Percentiles rank a stretch among this genome's conserved stretches.
These are phyloP conservation scores for Chamaenerion angustifolium DNA, from an alignment of 345 rosid genomes.

Conservation along the genomic window DNA sequence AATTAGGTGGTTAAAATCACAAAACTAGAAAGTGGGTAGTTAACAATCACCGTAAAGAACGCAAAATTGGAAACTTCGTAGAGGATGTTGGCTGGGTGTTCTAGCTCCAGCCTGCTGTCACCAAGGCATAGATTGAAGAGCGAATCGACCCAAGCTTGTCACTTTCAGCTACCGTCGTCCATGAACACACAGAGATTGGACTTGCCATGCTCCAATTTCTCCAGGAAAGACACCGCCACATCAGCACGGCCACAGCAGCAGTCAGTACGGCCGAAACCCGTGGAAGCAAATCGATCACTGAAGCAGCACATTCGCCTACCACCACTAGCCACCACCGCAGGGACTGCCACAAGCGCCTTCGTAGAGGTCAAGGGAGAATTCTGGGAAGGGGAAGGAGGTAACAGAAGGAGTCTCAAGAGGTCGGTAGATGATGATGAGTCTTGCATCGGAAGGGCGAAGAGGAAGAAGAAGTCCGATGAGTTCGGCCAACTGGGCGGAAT, in stretches of 20 bases:
- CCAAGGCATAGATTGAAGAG: constrained; percentile 96
- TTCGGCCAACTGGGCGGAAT: constrained; percentile 23
- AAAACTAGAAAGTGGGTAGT: constrained; percentile 35
- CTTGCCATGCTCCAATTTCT: constrained; percentile 53
- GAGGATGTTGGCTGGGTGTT: constrained; percentile 99
- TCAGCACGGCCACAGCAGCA: constrained; percentile 34
- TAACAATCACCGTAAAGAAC: constrained; percentile 7
- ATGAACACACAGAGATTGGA: constrained; percentile 98
- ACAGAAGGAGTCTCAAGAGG: constrained; percentile 59
- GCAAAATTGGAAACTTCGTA: constrained; percentile 29
- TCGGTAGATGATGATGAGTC: constrained; percentile 57
- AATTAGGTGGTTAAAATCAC: constrained; percentile 7
- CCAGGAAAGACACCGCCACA: constrained; percentile 45
- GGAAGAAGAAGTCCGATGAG: constrained; percentile 30
- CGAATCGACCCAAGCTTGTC: constrained; percentile 67
- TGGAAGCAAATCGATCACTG: constrained; percentile 57
- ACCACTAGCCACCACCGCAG: constrained; percentile 48
- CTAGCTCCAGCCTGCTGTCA: constrained; percentile 86
- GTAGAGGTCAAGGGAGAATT: constrained; percentile 37
- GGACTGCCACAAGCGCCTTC: constrained; percentile 2
- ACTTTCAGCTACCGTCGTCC: constrained; percentile 54
- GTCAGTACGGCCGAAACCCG: constrained; percentile 17
- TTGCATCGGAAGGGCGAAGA: constrained; percentile 52
- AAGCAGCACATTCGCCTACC: constrained; percentile 86
- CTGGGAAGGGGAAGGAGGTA: constrained; percentile 45